phyloP scores from a whole-genome alignment of 768 basidiomycete genomes.

The Kwoniella sp. region DNA sequence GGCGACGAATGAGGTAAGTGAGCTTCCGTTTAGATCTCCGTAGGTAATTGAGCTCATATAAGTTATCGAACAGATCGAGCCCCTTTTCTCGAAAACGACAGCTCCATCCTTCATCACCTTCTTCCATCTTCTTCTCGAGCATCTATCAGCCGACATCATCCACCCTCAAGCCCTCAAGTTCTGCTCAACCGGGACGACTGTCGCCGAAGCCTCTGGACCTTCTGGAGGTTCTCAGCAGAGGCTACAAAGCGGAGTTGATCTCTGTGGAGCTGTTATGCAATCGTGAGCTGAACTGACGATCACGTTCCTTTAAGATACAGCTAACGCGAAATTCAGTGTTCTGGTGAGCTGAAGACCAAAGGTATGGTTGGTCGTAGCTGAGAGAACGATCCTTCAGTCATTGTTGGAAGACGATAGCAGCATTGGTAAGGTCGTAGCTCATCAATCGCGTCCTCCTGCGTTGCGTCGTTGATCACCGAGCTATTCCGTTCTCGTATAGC shows the following conservation, averaged over 20 bases:
- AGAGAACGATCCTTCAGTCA: background rate
- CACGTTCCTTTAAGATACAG: background rate
- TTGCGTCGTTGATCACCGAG: too few species aligned
- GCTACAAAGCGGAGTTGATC: background rate
- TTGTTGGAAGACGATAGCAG: background rate
- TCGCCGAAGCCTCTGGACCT: too few species aligned
- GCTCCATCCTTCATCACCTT: conserved; percentile 1
- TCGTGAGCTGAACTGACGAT: background rate
- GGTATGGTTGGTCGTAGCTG: too few species aligned
- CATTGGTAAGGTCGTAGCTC: background rate
- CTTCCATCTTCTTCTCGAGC: background rate
- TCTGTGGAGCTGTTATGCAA: background rate
- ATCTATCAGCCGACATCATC: background rate
- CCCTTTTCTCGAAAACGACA: background rate
- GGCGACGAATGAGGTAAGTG: background rate
- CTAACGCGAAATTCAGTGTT: background rate
- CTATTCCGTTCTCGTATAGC: background rate
- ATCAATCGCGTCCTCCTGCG: too few species aligned
- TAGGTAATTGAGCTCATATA: too few species aligned
- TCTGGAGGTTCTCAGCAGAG: background rate
- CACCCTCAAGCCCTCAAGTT: background rate
- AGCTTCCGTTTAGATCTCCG: background rate
- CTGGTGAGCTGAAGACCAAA: background rate
- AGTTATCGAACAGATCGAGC: background rate
- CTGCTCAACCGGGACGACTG: too few species aligned